Evolutionary conservation across 208 protist species (phyloP), one percentile per base, ranked within the genome.

Genomic region (Crithidia thermophila): DNA sequence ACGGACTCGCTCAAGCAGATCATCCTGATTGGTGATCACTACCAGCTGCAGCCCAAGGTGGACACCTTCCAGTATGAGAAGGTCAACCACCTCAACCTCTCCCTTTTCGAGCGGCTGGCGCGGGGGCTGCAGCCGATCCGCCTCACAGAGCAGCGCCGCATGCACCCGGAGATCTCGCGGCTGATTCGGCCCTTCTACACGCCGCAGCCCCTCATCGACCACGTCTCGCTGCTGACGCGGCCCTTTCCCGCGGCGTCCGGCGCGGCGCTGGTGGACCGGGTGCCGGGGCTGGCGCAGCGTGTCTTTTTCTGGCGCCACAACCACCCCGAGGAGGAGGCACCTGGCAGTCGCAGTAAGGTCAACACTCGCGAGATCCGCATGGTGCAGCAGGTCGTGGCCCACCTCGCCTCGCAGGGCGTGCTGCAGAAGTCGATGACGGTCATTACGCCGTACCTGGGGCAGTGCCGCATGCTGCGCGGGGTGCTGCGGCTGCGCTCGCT

Each of bases 381-480:
- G 90, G 83, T 87, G 47, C 65, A 87, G 52, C 75, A 82, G 49
- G 51, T 94, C 31, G 83, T 95, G 25, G 34, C 53, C 9, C 91
- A 96, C 71, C 75, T 96, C 45, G 78, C 85, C 20, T 72, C 74
- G n/a, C 78, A 96, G 39, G 90, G 90, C n/a, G 86, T 95, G n/a
- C 53, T 83, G 77, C 91, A 94, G 73, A 78, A 78, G 46, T 90
- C 86, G 20, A 97, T 98, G 37, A 97, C 94, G 0, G 83, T 99
- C 8, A 83, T 99, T 52, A 98, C 95, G 27, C 95, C 96, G 0
- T 99, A 99, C 72, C 68, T 97, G 20, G 98, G 96, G 0, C 98
- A 99, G 78, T 85, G 72, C 52, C 74, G 82, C 36, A 79, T 91
- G 71, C 75, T 97, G 36, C 87, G 85, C 28, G 93, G 83, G 18